Percentiles rank a stretch among this genome's conserved stretches.
phyloP scores from a whole-genome alignment of 345 rosid species.

The Limnanthes douglasii region DNA sequence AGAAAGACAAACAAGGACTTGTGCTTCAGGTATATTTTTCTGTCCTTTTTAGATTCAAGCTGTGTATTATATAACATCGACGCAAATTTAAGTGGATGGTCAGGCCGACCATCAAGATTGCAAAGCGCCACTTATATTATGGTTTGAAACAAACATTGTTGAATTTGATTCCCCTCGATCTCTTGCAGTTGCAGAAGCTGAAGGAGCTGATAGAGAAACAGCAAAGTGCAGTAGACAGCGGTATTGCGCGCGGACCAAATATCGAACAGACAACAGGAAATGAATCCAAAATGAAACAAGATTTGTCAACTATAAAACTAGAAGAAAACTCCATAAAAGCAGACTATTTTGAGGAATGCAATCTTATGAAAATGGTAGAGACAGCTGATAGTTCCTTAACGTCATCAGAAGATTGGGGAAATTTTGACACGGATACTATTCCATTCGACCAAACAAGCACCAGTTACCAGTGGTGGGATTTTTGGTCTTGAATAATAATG shows the following conservation, averaged over 20 bases:
- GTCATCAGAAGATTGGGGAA: slow-evolving; percentile 61
- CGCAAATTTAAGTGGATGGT: background rate
- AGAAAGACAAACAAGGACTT: slow-evolving; percentile 55
- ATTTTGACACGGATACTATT: slow-evolving; percentile 31
- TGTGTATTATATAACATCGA: background rate
- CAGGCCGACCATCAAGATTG: background rate
- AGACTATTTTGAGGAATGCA: slow-evolving; percentile 39
- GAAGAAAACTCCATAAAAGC: slow-evolving; percentile 33
- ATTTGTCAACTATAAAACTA: slow-evolving; percentile 15
- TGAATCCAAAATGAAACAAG: slow-evolving; percentile 20
- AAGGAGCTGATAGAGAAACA: slow-evolving; percentile 21
- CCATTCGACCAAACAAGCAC: slow-evolving; percentile 37
- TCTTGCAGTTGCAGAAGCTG: slow-evolving; percentile 44
- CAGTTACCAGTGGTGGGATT: slow-evolving; percentile 61
- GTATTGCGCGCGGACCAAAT: slow-evolving; percentile 30
- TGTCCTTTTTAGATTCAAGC: background rate
- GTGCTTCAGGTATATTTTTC: slow-evolving; percentile 31
- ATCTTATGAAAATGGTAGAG: slow-evolving; percentile 40
- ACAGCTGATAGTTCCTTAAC: slow-evolving; percentile 46
- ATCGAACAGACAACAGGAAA: slow-evolving; percentile 17
- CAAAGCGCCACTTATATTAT: background rate
- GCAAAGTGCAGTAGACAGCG: slow-evolving; percentile 17
- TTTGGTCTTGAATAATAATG: slow-evolving; percentile 32
- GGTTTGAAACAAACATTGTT: background rate
- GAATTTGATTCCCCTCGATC: slow-evolving; percentile 2